phyloP scores from a whole-genome alignment of 192 early-diverging fungal species.

The Backusella parvicylindrica region DNA sequence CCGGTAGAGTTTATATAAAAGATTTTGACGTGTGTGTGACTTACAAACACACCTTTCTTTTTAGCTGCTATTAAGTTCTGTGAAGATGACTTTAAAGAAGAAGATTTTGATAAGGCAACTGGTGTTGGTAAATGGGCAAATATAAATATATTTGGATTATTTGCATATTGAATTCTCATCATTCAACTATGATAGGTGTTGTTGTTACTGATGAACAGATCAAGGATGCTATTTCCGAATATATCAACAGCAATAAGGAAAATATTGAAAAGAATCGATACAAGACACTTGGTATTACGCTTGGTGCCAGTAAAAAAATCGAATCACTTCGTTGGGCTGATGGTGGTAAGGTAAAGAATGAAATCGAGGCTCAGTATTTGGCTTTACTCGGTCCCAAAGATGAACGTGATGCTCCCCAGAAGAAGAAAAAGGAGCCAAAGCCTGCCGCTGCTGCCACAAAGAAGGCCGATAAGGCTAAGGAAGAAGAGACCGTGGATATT shows the following conservation, averaged over 20 bases:
- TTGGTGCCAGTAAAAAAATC: constrained; percentile 68
- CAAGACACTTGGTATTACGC: constrained; percentile 69
- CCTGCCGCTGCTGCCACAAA: constrained; percentile 32
- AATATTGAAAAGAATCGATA: constrained; percentile 84
- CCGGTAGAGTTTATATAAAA: constrained; percentile 58
- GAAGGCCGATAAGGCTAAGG: constrained; percentile 23
- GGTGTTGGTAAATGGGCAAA: constrained; percentile 76
- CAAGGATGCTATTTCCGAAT: constrained; percentile 52
- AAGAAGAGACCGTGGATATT: constrained; percentile 24
- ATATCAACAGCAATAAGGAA: constrained; percentile 66
- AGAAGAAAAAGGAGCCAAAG: constrained; percentile 64
- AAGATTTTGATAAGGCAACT: constrained; percentile 79
- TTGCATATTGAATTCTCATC: neutral
- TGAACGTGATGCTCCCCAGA: constrained; percentile 76
- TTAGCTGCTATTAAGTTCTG: constrained; percentile 90
- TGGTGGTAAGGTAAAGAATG: constrained; percentile 79
- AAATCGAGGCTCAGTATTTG: constrained; percentile 81
- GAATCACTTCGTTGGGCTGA: constrained; percentile 88
- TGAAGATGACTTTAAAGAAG: constrained; percentile 61
- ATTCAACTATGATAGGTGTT: constrained; percentile 66
- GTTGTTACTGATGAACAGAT: constrained; percentile 80
- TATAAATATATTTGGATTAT: neutral
- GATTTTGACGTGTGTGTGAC: too few species aligned
- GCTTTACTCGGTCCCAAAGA: constrained; percentile 96
- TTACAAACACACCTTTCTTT: neutral